Evolutionary conservation across 805 yeast species (phyloP).

Genomic region (Kuraishia piskuri): DNA sequence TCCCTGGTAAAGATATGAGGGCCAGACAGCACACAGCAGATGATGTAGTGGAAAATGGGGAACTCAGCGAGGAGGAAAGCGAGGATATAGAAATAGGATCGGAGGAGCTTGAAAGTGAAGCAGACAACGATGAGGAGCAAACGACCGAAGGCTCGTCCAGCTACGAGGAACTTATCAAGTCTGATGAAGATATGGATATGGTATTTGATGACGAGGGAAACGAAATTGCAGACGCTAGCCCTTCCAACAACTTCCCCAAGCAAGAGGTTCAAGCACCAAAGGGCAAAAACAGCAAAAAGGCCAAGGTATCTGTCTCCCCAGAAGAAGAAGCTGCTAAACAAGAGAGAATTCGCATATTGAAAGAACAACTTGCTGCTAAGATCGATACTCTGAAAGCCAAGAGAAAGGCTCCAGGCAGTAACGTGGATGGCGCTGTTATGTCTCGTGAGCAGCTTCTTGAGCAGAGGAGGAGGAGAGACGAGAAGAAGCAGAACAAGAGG

Average conservation of each 20-base stretch:
- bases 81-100: constrained; percentile 11
- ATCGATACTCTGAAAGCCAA: constrained; percentile 63
- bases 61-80: constrained; percentile 17
- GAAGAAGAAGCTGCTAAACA: constrained; percentile 43
- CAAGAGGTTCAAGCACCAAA: constrained; percentile 3
- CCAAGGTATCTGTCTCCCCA: constrained; percentile 21
- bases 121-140: constrained; percentile 34
- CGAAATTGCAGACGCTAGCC: constrained; percentile 14
- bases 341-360: constrained; percentile 55
- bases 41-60: background rate
- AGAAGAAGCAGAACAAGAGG: constrained; percentile 23
- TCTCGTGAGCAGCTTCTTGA: constrained; percentile 76
- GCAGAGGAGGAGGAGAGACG: constrained; percentile 45
- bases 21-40: constrained; percentile 10
- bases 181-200: constrained; percentile 16
- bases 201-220: constrained; percentile 72
- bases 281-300: constrained; percentile 5
- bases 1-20: constrained; percentile 20
- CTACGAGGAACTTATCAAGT: constrained; percentile 4
- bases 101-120: constrained; percentile 6
- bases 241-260: constrained; percentile 6
- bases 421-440: constrained; percentile 70
- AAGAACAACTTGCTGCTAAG: constrained; percentile 71
- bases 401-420: constrained; percentile 89
- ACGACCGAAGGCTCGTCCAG: constrained; percentile 12